Percentiles rank a stretch among this genome's conserved stretches.
These are phyloP conservation scores for Mariannaea sp. DNA, from an alignment of 2,329 filamentous ascomycete species.

Conservation along the genomic window DNA sequence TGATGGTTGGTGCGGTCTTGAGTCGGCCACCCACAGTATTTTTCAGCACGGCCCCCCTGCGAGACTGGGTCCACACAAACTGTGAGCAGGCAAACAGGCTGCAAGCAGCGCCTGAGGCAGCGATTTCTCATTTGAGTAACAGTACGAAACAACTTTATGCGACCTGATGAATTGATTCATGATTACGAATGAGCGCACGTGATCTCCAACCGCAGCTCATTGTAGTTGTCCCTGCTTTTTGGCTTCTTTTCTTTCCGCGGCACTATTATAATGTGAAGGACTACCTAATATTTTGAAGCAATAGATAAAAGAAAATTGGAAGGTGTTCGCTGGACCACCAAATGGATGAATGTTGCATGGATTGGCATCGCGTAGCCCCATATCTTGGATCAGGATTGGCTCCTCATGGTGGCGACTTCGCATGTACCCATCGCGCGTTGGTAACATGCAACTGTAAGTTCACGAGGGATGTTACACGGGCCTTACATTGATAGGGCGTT, in stretches of 20 bases:
- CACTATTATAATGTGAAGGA: background rate
- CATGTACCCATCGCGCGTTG: background rate
- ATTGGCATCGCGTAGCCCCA: background rate
- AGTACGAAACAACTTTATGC: no score
- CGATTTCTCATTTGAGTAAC: conserved; percentile 1
- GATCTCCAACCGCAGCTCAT: no score
- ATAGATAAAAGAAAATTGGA: background rate
- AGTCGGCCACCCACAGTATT: conserved; percentile 46
- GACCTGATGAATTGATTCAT: conserved; percentile 24
- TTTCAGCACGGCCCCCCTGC: conserved; percentile 50
- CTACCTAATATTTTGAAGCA: background rate
- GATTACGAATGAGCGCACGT: conserved; percentile 28
- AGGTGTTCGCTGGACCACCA: background rate
- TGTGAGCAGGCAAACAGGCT: conserved; percentile 25
- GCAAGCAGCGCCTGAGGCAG: conserved; percentile 32
- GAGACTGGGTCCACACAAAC: conserved; percentile 34
- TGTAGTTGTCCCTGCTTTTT: background rate
- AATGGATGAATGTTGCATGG: no score
- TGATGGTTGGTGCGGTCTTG: conserved; percentile 53
- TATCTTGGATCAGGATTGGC: background rate
- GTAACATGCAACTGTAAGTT: conserved; percentile 3
- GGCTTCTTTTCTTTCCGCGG: background rate
- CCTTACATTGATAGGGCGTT: conserved; percentile 15
- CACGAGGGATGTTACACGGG: conserved; percentile 14
- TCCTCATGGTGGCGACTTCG: conserved; percentile 1